A percentile compares a stretch with the other conserved stretches of the same genome.
phyloP scores from a whole-genome alignment of 2,329 filamentous ascomycete genomes.

The Pseudogymnoascus sp. region DNA sequence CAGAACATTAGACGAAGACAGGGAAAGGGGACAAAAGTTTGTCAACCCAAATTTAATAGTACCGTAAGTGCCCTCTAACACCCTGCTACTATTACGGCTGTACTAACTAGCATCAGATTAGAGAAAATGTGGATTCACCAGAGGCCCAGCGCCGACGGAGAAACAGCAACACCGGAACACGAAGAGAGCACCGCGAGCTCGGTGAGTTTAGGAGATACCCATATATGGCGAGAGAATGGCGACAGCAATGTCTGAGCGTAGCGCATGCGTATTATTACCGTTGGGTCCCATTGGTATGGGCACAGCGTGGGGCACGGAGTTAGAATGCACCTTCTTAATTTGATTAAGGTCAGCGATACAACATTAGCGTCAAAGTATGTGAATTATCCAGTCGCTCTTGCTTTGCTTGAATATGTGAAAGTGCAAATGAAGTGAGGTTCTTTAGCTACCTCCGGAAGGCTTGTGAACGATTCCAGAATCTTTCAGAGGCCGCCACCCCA shows the following conservation, averaged over 20 bases:
- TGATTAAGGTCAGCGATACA: neutral
- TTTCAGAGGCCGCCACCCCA: neutral
- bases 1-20: conserved; percentile 63
- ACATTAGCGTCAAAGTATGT: neutral
- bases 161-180: neutral
- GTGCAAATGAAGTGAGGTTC: neutral
- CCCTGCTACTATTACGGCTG: conserved; percentile 11
- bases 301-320: neutral
- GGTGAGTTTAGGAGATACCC: conserved; percentile 41
- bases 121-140: conserved; percentile 56
- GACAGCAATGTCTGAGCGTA: conserved; percentile 25
- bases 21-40: conserved; percentile 61
- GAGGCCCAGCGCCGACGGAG: neutral
- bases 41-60: conserved; percentile 66
- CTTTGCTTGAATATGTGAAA: neutral
- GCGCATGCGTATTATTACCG: neutral
- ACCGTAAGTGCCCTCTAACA: conserved; percentile 43
- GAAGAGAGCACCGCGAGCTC: conserved; percentile 35
- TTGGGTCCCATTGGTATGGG: neutral
- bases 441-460: neutral
- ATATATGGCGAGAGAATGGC: conserved; percentile 38
- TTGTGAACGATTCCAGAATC: neutral
- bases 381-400: neutral
- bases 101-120: conserved; percentile 38
- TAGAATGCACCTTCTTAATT: neutral